These are phyloP conservation scores for Verticillium nonalfalfae DNA, from an alignment of 2,329 filamentous ascomycete species.

Conservation along the genomic window DNA sequence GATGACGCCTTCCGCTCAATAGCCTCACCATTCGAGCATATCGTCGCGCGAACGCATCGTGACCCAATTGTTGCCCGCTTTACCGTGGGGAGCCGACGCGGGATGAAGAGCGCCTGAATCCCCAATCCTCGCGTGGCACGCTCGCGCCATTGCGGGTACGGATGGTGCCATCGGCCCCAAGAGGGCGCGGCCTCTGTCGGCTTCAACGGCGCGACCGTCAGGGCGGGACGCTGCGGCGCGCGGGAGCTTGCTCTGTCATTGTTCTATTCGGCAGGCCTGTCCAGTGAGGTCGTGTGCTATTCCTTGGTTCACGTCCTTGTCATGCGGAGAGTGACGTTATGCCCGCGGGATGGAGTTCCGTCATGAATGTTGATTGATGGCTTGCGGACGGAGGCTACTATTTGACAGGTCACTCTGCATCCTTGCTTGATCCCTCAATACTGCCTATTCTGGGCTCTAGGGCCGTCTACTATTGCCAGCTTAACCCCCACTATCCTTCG, in stretches of 20 bases:
- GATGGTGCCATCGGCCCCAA: slow-evolving; percentile 7
- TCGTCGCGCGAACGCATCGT: background rate
- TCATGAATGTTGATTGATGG: background rate
- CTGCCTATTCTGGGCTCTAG: background rate
- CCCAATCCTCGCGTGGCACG: slow-evolving; percentile 3
- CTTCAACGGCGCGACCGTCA: background rate
- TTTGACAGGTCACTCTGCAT: background rate
- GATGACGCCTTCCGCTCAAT: background rate
- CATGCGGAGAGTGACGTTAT: background rate
- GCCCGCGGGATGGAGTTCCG: background rate
- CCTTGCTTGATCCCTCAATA: background rate
- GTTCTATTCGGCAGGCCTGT: background rate
- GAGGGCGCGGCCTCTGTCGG: background rate
- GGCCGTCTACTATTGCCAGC: background rate
- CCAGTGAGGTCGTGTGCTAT: background rate
- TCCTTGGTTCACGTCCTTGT: background rate
- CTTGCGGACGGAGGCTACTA: background rate
- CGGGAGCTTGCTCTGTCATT: background rate
- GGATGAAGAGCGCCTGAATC: slow-evolving; percentile 5
- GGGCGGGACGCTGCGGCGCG: background rate
- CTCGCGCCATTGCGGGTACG: slow-evolving; percentile 7
- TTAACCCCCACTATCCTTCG: background rate
- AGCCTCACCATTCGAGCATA: background rate
- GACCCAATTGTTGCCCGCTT: background rate
- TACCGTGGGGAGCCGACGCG: slow-evolving; percentile 6